Evolutionary conservation across 2,329 filamentous ascomycete genomes (phyloP), one percentile per base, ranked within the genome.

Genomic region (Botryotinia calthae): DNA sequence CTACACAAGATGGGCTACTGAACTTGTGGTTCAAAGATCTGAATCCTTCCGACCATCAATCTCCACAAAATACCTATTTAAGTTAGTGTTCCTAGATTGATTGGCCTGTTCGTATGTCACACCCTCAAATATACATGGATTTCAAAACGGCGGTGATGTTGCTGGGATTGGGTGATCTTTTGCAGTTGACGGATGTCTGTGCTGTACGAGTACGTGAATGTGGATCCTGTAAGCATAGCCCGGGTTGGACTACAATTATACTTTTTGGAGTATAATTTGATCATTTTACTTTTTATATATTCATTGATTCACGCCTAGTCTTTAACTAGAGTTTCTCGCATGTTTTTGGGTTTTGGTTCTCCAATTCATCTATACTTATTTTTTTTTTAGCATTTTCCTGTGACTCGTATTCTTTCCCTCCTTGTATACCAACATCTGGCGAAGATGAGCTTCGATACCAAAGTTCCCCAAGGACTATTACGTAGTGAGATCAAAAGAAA

Each of bases 161-260:
- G 31, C 31, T 67, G 64, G 64, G 64, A 42, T 54, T 12, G 42
- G 34, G 31, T 67, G 64, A 67, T 67, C 64, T 40, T 54, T 46
- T 67, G 46, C 34, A 67, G 46, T 40, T 54, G 22, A 54, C 31
- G 25, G 22, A 14, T 67, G 46, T 54, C 64, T 67, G 64, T 66
- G 64, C 64, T 54, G 48, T 67, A 54, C 64, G 48, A 67, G 64
- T 67, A 67, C 64, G 46, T 37, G 46, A 56, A 28, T 56, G 46
- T 67, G 64, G 48, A 54, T 54, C 44, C 22, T n/a, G 44, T 16
- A 12, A 31, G 44, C 20, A n/a, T 25, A 8, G 22, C 18, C 42
- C 8, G 25, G 34, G 64, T 10, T 37, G 31, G 25, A 22, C 31
- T 67, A 54, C 46, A 28, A 54, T 40, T 40, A 54, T 54, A 54